phyloP scores from a whole-genome alignment of 2,329 filamentous ascomycete genomes.

The Zymoseptoria ardabiliae region DNA sequence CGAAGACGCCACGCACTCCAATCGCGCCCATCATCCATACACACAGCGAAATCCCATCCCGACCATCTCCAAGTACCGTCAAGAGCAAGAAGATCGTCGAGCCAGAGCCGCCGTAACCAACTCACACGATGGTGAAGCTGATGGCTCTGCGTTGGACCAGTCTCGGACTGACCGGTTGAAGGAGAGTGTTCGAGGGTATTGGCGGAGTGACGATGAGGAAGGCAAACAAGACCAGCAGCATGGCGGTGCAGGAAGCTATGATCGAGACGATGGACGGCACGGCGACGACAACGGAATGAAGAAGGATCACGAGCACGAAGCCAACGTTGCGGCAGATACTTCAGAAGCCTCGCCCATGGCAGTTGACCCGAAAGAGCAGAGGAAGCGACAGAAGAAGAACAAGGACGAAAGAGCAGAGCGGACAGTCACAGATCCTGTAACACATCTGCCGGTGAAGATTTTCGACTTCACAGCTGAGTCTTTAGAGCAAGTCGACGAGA shows the following conservation, averaged over 20 bases:
- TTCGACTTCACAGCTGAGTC: constrained; percentile 62
- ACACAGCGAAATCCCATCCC: constrained; percentile 39
- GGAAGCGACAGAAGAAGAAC: constrained; percentile 45
- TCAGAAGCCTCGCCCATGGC: constrained; percentile 34
- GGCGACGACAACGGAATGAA: constrained; percentile 10
- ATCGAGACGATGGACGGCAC: constrained; percentile 9
- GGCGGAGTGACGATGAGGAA: constrained; percentile 14
- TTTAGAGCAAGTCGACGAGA: constrained; percentile 44
- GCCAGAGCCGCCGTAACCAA: constrained; percentile 24
- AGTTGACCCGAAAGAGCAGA: constrained; percentile 39
- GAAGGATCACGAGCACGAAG: constrained; percentile 18
- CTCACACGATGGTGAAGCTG: constrained; percentile 24
- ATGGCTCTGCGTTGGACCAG: constrained; percentile 18
- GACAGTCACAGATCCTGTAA: constrained; percentile 65
- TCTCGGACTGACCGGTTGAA: constrained; percentile 31
- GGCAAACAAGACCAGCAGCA: constrained; percentile 9
- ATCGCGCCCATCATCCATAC: constrained; percentile 37
- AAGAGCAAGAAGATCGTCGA: constrained; percentile 38
- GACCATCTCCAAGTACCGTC: constrained; percentile 40
- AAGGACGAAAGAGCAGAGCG: constrained; percentile 43
- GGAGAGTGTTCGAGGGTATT: constrained; percentile 21
- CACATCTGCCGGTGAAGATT: constrained; percentile 60
- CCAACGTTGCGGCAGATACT: constrained; percentile 32
- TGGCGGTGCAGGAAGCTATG: constrained; percentile 2
- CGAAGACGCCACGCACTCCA: constrained; percentile 36